A percentile compares a stretch with the other conserved stretches of the same genome.
These are phyloP conservation scores for Aspergillus ellipticus DNA, from an alignment of 495 filamentous ascomycete species.

Conservation along the genomic window DNA sequence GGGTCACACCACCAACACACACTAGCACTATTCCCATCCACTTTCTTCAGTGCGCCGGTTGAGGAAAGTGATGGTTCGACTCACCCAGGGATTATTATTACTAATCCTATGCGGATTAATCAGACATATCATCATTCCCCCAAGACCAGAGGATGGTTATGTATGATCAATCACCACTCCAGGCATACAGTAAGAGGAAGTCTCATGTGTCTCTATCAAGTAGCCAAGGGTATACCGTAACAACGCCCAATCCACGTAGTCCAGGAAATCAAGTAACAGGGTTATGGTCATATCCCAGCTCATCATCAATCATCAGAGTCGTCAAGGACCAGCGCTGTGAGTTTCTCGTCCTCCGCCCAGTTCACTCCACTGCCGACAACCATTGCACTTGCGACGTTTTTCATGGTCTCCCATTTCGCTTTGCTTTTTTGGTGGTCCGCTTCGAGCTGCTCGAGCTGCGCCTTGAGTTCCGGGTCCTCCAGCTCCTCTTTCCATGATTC, in stretches of 20 bases:
- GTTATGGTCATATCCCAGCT: neutral
- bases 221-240: conserved; percentile 11
- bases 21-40: too few relatives aligned
- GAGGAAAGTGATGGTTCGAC: neutral
- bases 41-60: neutral
- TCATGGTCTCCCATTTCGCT: conserved; percentile 67
- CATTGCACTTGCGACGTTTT: conserved; percentile 66
- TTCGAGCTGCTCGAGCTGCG: conserved; percentile 54
- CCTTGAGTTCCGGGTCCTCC: conserved; percentile 46
- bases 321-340: conserved; percentile 73
- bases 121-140: too few relatives aligned
- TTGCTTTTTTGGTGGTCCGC: conserved; percentile 51
- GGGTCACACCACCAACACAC: conserved; percentile 12
- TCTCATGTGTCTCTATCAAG: neutral
- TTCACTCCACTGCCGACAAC: conserved; percentile 81
- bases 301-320: conserved; percentile 52
- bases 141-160: too few relatives aligned
- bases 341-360: conserved; percentile 68
- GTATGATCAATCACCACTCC: neutral
- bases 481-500: conserved; percentile 49
- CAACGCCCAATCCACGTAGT: conserved; percentile 15
- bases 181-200: neutral
- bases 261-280: conserved; percentile 3
- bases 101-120: neutral
- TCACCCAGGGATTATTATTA: neutral